phyloP scores from a whole-genome alignment of 2,329 filamentous ascomycete genomes.

The Lachnellula cervina region DNA sequence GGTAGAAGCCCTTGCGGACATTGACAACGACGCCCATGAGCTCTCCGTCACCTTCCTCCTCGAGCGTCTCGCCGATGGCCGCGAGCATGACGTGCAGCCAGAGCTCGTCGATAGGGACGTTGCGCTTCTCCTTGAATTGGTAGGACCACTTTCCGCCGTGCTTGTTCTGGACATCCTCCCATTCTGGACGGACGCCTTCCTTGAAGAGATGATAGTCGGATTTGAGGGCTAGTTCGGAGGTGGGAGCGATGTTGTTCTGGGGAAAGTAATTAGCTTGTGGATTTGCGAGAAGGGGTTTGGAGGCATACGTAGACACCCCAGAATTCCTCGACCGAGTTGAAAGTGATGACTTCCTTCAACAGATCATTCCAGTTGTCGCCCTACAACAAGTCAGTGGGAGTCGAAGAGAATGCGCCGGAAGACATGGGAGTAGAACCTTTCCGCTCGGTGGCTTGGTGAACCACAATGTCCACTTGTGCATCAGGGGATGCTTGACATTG shows the following conservation, averaged over 20 bases:
- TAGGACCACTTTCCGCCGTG: conserved; percentile 99
- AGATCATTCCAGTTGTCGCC: conserved; percentile 99
- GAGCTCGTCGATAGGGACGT: conserved; percentile 84
- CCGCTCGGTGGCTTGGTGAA: conserved; percentile 97
- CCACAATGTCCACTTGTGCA: conserved; percentile 98
- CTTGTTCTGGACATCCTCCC: conserved; percentile 98
- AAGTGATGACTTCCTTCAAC: conserved; percentile 96
- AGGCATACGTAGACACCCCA: conserved; percentile 94
- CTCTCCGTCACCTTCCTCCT: conserved; percentile 94
- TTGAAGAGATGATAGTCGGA: conserved; percentile 99
- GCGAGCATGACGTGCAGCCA: conserved; percentile 97
- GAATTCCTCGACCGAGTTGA: conserved; percentile 98
- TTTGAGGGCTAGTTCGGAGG: conserved; percentile 92
- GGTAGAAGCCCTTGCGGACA: conserved; percentile 96
- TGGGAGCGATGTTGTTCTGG: conserved; percentile 97
- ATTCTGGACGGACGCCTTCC: conserved; percentile 91
- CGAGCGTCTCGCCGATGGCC: conserved; percentile 95
- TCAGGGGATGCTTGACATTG: conserved; percentile 97
- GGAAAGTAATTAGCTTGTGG: conserved; percentile 10
- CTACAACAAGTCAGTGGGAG: conserved; percentile 41
- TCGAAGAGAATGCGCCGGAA: not conserved
- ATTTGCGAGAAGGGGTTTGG: not conserved
- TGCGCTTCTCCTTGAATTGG: conserved; percentile 93
- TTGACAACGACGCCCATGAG: conserved; percentile 99
- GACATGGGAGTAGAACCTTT: conserved; percentile 56